A percentile compares a stretch with the other conserved stretches of the same genome.
phyloP scores from a whole-genome alignment of 2,329 filamentous ascomycete genomes.

The Diplodia mutila region DNA sequence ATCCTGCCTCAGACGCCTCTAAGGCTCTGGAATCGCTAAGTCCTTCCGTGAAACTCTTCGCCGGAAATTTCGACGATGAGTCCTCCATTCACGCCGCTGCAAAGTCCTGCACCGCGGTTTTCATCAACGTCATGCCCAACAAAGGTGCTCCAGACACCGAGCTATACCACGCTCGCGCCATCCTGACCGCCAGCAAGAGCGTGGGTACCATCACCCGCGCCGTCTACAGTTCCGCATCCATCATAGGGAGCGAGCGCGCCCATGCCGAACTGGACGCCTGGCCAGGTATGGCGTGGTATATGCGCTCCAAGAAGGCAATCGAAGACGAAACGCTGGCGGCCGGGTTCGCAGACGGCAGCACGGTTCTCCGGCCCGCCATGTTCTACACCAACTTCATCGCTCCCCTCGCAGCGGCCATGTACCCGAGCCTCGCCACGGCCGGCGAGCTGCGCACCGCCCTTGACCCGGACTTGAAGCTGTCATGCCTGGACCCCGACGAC shows the following conservation, averaged over 20 bases:
- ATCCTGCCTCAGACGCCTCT: neutral
- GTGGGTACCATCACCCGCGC: neutral
- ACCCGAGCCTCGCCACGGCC: neutral
- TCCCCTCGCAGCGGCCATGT: neutral
- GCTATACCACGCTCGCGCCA: neutral
- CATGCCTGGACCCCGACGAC: slow-evolving; percentile 2
- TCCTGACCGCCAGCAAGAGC: neutral
- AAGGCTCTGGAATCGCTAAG: slow-evolving; percentile 19
- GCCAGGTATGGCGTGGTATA: neutral
- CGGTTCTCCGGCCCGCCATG: slow-evolving; percentile 4
- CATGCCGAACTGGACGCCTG: neutral
- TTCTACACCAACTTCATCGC: neutral
- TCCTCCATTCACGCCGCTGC: neutral
- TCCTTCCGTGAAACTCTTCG: slow-evolving; percentile 24
- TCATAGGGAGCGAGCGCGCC: neutral
- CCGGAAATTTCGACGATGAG: slow-evolving; percentile 1
- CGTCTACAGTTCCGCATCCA: slow-evolving; percentile 4
- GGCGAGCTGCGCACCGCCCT: neutral
- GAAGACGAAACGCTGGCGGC: slow-evolving; percentile 4
- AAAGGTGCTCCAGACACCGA: neutral
- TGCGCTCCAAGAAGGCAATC: slow-evolving; percentile 1
- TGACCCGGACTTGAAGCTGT: neutral
- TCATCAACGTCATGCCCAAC: neutral
- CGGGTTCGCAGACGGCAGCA: neutral
- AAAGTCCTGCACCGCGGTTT: slow-evolving; percentile 1